A percentile compares a stretch with the other conserved stretches of the same genome.
Conservation (phyloP, 2,329 filamentous ascomycete species). For the Cucurbitaria berberidis region DNA sequence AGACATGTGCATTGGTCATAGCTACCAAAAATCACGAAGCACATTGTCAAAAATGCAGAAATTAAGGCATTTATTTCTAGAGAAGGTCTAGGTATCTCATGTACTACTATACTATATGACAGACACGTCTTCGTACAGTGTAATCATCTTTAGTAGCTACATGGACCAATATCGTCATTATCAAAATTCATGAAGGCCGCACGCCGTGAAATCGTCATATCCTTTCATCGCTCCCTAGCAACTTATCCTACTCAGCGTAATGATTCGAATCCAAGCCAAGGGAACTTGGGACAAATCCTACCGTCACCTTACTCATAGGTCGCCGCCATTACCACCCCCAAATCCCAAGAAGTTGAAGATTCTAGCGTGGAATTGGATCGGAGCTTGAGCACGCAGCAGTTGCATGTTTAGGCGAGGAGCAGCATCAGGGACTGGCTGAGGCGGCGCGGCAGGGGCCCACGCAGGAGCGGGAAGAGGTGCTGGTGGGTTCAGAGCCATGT, state of each 20-base stretch:
- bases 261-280: not conserved
- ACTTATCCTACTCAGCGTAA: not conserved
- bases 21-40: not conserved
- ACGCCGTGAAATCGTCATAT: not conserved
- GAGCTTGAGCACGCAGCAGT: conserved; percentile 42
- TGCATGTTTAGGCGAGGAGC: not conserved
- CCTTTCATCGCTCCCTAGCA: not conserved
- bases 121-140: too few species aligned
- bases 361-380: conserved; percentile 37
- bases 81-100: not conserved
- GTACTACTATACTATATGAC: not conserved
- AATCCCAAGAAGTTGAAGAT: not conserved
- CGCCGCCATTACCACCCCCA: not conserved
- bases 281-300: too few species aligned
- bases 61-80: not conserved
- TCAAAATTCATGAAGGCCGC: not conserved
- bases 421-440: not conserved
- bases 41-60: too few species aligned
- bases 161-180: not conserved
- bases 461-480: not conserved
- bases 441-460: too few species aligned
- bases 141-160: not conserved
- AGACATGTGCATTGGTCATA: not conserved
- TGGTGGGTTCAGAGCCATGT: not conserved
- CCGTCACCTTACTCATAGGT: too few species aligned